Evolutionary conservation across 768 basidiomycete genomes (phyloP), one percentile per base, ranked within the genome.

Genomic region (Epithele typhae): DNA sequence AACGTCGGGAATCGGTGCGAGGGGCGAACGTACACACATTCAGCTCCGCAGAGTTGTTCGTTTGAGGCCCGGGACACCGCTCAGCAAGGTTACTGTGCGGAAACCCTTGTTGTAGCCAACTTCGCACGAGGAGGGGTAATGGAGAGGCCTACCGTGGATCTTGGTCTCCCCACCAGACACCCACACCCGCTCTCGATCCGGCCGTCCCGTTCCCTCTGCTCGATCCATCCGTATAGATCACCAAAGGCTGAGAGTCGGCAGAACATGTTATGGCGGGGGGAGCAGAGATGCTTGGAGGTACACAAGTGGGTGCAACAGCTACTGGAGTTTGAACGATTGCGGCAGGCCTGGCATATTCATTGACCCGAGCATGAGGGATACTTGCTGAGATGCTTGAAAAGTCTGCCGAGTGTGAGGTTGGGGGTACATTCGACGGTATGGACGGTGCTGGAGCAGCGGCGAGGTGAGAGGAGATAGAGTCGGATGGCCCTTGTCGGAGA

Each of bases 141-240:
- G 9, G 30, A 32, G 9, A 32, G 17, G 47, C 62, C 43, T 41
- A 80, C 87, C 86, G 70, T 25, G 75, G 65, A 64, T 92, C 85
- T 45, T 74, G 59, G 6, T 61, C 64, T 0, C 85, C 89, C 87
- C 88, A 97, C 80, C 83, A 97, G 0, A 96, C 88, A 0, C 93
- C 93, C 37, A 92, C 66, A 1, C 93, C 93, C 0, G 90, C 93
- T 32, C 76, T 54, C 0, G 87, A 74, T 1, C 75, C 79, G 4
- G 25, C 22, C 56, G 79, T 67, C 0, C 93, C 93, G 59, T 97
- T 97, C 2, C 82, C 79, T 58, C 77, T 79, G 53, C 89, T 91
- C 6, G 91, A 86, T 7, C 93, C 93, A 63, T 97, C 93, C 22
- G 76, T 82, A 56, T 90, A 94, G 1, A 92, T 92, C 4, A 86